Base-by-base conservation (phyloP, 2,329 filamentous ascomycete species). In the Calonectria hongkongensis region DNA sequence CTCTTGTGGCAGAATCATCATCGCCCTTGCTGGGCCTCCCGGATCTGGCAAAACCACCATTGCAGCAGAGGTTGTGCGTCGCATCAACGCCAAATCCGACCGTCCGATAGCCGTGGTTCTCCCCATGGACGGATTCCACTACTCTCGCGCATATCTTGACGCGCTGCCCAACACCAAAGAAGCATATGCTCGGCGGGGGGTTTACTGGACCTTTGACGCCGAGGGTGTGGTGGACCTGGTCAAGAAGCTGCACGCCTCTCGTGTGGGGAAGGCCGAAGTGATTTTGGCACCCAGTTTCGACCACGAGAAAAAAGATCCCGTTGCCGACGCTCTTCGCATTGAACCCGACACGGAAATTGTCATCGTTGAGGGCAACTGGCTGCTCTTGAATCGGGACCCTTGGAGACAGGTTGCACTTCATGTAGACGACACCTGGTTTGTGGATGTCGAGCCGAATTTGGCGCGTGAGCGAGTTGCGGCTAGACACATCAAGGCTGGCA, bases 281-380 rank as follows among this genome's bases (percentile, higher is more conserved):
- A 66, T 71, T 28, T n/a, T 51, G 9, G 63, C 68, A 6, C 68
- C 68, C 16, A 71, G 63, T 15, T 71, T 71, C 27, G 68, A 71
- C 16, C 68, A 71, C 54, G 63, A 60, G 7, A 43, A 45, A 45
- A 71, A 71, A 6, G 63, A 71, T 16, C 63, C 68, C 10, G 30
- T 71, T 16, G 63, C 33, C 27, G 45, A 62, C n/a, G 51, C 43
- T 8, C 62, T 71, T 21, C 43, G 33, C 3, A 71, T 71, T 6
- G 43, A 66, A 7, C 51, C 48, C 8, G 51, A 71, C 9, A 58
- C 27, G 2, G 45, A 66, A 27, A 62, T 66, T 9, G 27, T 71
- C n/a, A 71, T 71, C 27, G 41, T 71, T n/a, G 68, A 71, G 27
- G 68, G 68, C 8, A 66, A 62, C 2, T 71, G 63, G 62, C 5